These are phyloP conservation scores for Diaporthe batatas DNA, from an alignment of 2,329 filamentous ascomycete genomes.

Conservation along the genomic window DNA sequence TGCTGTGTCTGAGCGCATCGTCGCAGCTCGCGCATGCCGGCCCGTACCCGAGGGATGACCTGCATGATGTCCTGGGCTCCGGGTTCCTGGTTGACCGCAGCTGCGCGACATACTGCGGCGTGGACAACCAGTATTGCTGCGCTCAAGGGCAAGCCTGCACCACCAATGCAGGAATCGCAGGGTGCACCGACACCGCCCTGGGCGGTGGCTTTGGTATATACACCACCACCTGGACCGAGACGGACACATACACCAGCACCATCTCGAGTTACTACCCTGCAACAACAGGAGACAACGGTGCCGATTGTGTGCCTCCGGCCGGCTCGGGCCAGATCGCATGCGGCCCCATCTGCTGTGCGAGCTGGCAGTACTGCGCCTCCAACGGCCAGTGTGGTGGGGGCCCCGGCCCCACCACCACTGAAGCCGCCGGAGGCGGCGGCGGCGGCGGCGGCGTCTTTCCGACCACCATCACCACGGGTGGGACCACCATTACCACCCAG, in stretches of 20 bases:
- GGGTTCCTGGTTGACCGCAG: slow-evolving; percentile 64
- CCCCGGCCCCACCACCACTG: slow-evolving; percentile 54
- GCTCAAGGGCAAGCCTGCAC: slow-evolving; percentile 62
- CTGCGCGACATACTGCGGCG: slow-evolving; percentile 68
- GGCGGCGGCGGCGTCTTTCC: slow-evolving; percentile 20
- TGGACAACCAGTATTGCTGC: slow-evolving; percentile 69
- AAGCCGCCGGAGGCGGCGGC: slow-evolving; percentile 41
- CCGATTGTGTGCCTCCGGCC: slow-evolving; percentile 62
- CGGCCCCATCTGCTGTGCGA: slow-evolving; percentile 78
- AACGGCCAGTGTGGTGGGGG: slow-evolving; percentile 70
- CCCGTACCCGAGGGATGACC: slow-evolving; percentile 64
- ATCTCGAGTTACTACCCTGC: slow-evolving; percentile 65
- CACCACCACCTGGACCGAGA: slow-evolving; percentile 73
- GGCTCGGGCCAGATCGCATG: slow-evolving; percentile 72
- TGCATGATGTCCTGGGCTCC: slow-evolving; percentile 60
- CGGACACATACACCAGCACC: slow-evolving; percentile 71
- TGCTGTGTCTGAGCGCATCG: slow-evolving; percentile 53
- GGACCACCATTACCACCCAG: slow-evolving; percentile 65
- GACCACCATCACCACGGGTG: slow-evolving; percentile 57
- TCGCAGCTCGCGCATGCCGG: slow-evolving; percentile 56
- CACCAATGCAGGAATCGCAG: slow-evolving; percentile 64
- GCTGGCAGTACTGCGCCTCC: slow-evolving; percentile 75
- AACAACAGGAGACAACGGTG: slow-evolving; percentile 58
- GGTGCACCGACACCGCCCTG: slow-evolving; percentile 57
- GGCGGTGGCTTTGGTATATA: slow-evolving; percentile 53